Evolutionary conservation across 208 protist species (phyloP), one percentile per base, ranked within the genome.

Genomic region (Crithidia sp.): DNA sequence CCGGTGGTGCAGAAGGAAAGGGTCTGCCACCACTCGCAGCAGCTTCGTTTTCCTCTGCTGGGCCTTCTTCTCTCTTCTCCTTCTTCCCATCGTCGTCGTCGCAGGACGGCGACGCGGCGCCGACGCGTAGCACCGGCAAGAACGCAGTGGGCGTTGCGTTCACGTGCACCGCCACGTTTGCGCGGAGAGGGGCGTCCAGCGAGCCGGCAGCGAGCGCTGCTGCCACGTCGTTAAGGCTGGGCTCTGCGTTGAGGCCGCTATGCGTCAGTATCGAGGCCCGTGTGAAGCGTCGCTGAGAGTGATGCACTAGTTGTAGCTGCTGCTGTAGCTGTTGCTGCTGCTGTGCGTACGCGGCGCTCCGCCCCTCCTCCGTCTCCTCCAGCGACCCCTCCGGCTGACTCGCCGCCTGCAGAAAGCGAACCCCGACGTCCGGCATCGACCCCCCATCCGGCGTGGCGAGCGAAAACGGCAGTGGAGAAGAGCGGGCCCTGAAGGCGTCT

Each of bases 201-300:
- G 7, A 17, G 61, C 9, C 40, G 47, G 19, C 19, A 0, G 54
- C 5, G 2, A 40, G 10, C 13, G 9, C 10, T 12, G 6, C n/a
- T 5, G 14, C 13, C 3, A 67, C 12, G 36, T 58, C 50, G n/a
- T 67, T 67, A 0, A 67, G 19, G 50, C 63, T 67, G 3, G 4
- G 9, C 63, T 67, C 36, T 37, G 52, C 36, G 50, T 58, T 67
- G 7, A 67, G 45, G 2, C 49, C 63, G 50, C 63, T 67, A 50
- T 67, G 63, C 9, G 63, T 67, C 49, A 67, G 44, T 45, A 67
- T 67, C 49, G 50, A 67, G 14, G 45, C 37, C 37, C 50, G 63
- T 2, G 63, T 56, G 49, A 37, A 19, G 50, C 63, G 50, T 4
- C 50, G 63, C 63, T 67, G 28, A 28, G 28, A 1, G 0, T 28